Evolutionary conservation across 2,329 filamentous ascomycete genomes (phyloP).

Genomic region (Exophiala xenobiotica): DNA sequence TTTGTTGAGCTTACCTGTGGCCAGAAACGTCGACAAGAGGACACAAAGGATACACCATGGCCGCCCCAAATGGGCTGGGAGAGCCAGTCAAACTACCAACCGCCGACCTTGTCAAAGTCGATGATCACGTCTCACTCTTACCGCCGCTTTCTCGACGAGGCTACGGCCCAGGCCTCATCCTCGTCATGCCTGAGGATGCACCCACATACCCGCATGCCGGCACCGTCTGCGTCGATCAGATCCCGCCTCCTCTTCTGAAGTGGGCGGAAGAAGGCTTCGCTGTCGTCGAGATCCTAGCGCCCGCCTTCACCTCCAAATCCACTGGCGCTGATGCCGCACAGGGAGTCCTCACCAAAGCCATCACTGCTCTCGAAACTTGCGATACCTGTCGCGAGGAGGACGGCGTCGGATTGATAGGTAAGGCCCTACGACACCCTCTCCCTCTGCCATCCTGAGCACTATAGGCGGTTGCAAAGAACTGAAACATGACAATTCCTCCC

Average conservation of each 20-base stretch:
- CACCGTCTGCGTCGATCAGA: slow-evolving; percentile 36
- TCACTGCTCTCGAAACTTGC: slow-evolving; percentile 28
- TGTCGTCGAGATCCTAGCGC: slow-evolving; percentile 54
- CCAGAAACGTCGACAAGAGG: neutral
- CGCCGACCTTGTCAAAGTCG: slow-evolving; percentile 12
- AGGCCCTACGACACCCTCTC: slow-evolving; percentile 9
- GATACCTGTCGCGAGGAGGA: slow-evolving; percentile 32
- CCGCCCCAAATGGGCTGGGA: neutral
- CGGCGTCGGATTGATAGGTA: slow-evolving; percentile 36
- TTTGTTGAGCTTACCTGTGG: no score
- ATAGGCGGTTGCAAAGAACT: neutral
- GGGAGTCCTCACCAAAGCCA: slow-evolving; percentile 28
- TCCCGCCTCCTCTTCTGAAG: slow-evolving; percentile 60
- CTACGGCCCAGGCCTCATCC: slow-evolving; percentile 49
- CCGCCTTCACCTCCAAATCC: slow-evolving; percentile 3
- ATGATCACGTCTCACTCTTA: slow-evolving; percentile 34
- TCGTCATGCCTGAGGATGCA: slow-evolving; percentile 42
- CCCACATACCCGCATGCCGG: slow-evolving; percentile 35
- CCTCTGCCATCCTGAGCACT: neutral
- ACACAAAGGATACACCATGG: slow-evolving; percentile 4
- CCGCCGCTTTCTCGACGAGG: slow-evolving; percentile 52
- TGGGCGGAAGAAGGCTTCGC: slow-evolving; percentile 71
- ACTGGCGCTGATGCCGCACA: no score
- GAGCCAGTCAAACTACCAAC: slow-evolving; percentile 12
- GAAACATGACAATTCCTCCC: slow-evolving; percentile 15